These are phyloP conservation scores for Trichoderma harzianum DNA, from an alignment of 2,329 filamentous ascomycete species.

Conservation along the genomic window DNA sequence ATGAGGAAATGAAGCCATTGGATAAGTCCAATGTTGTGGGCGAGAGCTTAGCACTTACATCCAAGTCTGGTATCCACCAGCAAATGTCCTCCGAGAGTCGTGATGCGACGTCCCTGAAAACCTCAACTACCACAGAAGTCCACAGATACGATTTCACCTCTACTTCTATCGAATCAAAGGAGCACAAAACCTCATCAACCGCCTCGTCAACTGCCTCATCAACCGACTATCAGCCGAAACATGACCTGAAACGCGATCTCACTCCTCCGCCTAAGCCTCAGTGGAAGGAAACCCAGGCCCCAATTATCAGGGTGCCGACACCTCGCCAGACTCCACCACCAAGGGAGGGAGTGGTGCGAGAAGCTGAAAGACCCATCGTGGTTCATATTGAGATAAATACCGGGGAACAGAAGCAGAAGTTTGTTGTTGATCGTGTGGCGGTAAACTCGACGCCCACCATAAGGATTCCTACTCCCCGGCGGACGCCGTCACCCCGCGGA, in stretches of 20 bases:
- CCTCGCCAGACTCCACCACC: constrained; percentile 35
- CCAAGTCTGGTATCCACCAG: background rate
- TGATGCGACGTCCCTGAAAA: background rate
- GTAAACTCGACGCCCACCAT: constrained; percentile 11
- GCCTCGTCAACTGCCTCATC: constrained; percentile 18
- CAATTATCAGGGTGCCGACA: constrained; percentile 37
- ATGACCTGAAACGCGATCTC: background rate
- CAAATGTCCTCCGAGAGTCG: background rate
- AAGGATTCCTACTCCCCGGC: constrained; percentile 16
- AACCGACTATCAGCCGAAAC: constrained; percentile 10
- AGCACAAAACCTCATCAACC: constrained; percentile 19
- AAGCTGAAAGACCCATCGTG: constrained; percentile 9
- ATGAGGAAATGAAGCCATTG: background rate
- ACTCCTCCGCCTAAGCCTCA: background rate
- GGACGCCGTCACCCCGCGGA: constrained; percentile 15
- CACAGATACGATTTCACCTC: background rate
- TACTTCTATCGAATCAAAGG: background rate
- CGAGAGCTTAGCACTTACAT: background rate
- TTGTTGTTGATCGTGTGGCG: constrained; percentile 8
- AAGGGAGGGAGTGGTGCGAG: background rate
- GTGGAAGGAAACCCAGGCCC: constrained; percentile 25
- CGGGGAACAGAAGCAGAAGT: constrained; percentile 2
- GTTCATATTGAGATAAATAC: constrained; percentile 2
- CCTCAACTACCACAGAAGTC: background rate
- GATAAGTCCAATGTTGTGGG: background rate